Conservation (phyloP, 1,284 basidiomycete genomes). For the Singerocomus inundabilis region DNA sequence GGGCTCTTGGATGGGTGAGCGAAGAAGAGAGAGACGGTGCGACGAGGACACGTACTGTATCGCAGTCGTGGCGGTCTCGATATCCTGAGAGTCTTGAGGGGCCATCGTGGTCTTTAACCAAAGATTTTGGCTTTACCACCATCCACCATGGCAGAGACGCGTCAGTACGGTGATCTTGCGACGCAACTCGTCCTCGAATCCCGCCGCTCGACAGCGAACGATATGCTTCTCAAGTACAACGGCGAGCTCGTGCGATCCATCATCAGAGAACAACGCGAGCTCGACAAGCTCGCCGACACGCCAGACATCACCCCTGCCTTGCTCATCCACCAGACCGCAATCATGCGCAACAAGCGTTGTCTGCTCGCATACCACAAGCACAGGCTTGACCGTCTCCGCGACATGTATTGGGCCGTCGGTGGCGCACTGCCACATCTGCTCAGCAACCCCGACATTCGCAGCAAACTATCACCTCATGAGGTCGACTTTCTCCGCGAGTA, state of each 20-base stretch:
- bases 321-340: conserved; percentile 84
- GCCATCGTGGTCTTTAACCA: conserved; percentile 24
- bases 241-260: conserved; percentile 83
- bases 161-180: conserved; percentile 80
- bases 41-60: conserved; percentile 40
- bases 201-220: conserved; percentile 77
- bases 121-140: not conserved
- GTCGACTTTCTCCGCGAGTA: conserved; percentile 89
- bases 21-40: not conserved
- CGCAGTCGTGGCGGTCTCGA: conserved; percentile 50
- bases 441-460: conserved; percentile 69
- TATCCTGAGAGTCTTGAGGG: conserved; percentile 45
- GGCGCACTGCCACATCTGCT: conserved; percentile 89
- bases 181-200: conserved; percentile 87
- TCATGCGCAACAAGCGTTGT: conserved; percentile 90
- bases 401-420: conserved; percentile 91
- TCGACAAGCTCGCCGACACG: conserved; percentile 60
- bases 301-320: conserved; percentile 63
- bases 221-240: conserved; percentile 90
- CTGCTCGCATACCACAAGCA: conserved; percentile 90
- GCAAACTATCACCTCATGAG: conserved; percentile 84
- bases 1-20: conserved; percentile 29
- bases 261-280: conserved; percentile 88
- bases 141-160: conserved; percentile 32
- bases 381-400: conserved; percentile 77